Evolutionary conservation across 805 yeast species (phyloP).

Genomic region (Pichia pseudocactophila): DNA sequence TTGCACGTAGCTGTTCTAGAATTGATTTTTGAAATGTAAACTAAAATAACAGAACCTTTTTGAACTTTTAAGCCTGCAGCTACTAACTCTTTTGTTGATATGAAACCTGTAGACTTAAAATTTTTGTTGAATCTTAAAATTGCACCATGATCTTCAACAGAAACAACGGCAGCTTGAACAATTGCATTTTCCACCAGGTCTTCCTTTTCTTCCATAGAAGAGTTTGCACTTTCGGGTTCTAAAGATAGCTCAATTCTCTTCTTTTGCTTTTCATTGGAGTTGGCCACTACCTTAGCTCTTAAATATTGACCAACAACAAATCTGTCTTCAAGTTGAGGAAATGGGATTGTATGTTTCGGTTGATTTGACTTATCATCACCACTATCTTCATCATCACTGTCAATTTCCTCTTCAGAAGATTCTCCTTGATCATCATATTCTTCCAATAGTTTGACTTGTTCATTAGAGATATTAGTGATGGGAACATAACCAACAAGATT

Average conservation of each 20-base stretch:
- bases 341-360: slow-evolving; percentile 29
- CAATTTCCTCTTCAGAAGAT: slow-evolving; percentile 26
- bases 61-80: slow-evolving; percentile 1
- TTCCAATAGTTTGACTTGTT: slow-evolving; percentile 49
- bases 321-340: slow-evolving; percentile 46
- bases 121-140: slow-evolving; percentile 60
- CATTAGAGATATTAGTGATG: slow-evolving; percentile 60
- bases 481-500: slow-evolving; percentile 73
- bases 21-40: slow-evolving; percentile 44
- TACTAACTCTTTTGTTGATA: slow-evolving; percentile 58
- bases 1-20: slow-evolving; percentile 53
- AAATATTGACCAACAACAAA: slow-evolving; percentile 80
- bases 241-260: slow-evolving; percentile 63
- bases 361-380: slow-evolving; percentile 16
- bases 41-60: slow-evolving; percentile 64
- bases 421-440: slow-evolving; percentile 44
- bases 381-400: slow-evolving; percentile 8
- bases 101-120: slow-evolving; percentile 53
- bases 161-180: slow-evolving; percentile 67
- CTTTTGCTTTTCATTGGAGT: slow-evolving; percentile 32
- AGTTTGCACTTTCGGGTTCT: slow-evolving; percentile 69
- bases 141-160: slow-evolving; percentile 89
- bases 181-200: slow-evolving; percentile 56
- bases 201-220: slow-evolving; percentile 44
- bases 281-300: slow-evolving; percentile 63